phyloP scores from a whole-genome alignment of 371 early-diverging fungal genomes.

The Syncephalastrum contaminatum region DNA sequence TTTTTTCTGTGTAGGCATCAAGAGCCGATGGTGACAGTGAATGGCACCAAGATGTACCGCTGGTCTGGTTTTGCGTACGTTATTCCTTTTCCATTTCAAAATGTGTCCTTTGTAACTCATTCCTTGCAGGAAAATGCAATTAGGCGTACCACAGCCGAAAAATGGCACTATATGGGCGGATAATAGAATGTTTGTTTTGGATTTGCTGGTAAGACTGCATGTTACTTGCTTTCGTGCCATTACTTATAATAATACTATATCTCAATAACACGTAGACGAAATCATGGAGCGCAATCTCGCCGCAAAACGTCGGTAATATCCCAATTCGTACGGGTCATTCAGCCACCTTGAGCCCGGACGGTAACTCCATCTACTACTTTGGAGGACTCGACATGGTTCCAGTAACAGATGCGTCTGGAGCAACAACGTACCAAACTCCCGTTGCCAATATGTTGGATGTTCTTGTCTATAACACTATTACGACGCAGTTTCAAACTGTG shows the following conservation, averaged over 20 bases:
- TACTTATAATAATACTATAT: conserved; percentile 1
- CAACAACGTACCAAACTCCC: too few relatives aligned
- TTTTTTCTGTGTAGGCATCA: conserved; percentile 6
- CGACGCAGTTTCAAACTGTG: too few relatives aligned
- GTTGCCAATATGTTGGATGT: too few relatives aligned
- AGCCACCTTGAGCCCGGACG: conserved; percentile 13
- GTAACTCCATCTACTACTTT: conserved; percentile 14
- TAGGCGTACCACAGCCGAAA: too few relatives aligned
- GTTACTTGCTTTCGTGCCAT: neutral
- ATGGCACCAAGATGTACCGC: conserved; percentile 1
- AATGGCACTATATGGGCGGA: too few relatives aligned
- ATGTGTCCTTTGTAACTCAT: too few relatives aligned
- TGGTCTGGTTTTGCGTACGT: neutral
- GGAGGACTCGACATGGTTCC: conserved; percentile 10
- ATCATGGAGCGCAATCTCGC: too few relatives aligned
- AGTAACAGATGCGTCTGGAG: too few relatives aligned
- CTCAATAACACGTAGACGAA: neutral
- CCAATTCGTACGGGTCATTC: conserved; percentile 12
- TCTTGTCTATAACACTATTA: too few relatives aligned
- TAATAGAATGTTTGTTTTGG: neutral
- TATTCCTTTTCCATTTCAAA: neutral
- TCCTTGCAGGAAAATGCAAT: too few relatives aligned
- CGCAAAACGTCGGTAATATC: too few relatives aligned
- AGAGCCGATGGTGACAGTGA: conserved; percentile 12
- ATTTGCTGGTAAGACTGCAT: neutral